phyloP scores from a whole-genome alignment of 345 rosid genomes.

The Dimocarpus longan region DNA sequence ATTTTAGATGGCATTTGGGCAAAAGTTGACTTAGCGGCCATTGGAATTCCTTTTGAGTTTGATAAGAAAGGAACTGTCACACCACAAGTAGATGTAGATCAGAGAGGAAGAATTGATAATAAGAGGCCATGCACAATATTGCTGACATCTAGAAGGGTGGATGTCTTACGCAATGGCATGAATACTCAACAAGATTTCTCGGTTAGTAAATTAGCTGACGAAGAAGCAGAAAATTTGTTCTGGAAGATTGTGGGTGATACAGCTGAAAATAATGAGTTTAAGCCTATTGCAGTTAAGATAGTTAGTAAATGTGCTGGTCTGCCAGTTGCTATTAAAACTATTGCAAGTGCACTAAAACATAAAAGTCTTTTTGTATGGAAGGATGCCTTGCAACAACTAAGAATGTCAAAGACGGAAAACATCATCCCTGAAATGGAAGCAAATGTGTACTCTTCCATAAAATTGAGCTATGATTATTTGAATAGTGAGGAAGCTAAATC shows the following conservation, averaged over 20 bases:
- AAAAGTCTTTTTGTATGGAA: background rate
- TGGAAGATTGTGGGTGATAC: background rate
- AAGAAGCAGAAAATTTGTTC: no score
- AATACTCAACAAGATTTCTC: no score
- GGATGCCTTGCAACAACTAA: background rate
- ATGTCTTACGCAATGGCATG: no score
- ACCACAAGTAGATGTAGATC: no score
- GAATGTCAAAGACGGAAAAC: background rate
- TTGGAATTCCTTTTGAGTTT: no score
- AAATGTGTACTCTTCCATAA: background rate
- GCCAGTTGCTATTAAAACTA: background rate
- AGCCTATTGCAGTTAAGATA: background rate
- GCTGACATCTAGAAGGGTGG: no score
- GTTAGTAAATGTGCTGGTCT: background rate
- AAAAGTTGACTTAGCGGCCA: background rate
- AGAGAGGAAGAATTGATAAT: no score
- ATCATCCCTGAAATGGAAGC: background rate
- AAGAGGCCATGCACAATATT: no score
- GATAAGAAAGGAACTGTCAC: no score
- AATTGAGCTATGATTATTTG: background rate
- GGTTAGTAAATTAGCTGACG: no score
- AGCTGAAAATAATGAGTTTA: background rate
- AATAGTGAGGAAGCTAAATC: background rate
- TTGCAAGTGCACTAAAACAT: background rate
- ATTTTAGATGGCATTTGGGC: conserved; percentile 12